Evolutionary conservation across 805 yeast species (phyloP), one percentile per base, ranked within the genome.

Genomic region (Starmerella roubikii): DNA sequence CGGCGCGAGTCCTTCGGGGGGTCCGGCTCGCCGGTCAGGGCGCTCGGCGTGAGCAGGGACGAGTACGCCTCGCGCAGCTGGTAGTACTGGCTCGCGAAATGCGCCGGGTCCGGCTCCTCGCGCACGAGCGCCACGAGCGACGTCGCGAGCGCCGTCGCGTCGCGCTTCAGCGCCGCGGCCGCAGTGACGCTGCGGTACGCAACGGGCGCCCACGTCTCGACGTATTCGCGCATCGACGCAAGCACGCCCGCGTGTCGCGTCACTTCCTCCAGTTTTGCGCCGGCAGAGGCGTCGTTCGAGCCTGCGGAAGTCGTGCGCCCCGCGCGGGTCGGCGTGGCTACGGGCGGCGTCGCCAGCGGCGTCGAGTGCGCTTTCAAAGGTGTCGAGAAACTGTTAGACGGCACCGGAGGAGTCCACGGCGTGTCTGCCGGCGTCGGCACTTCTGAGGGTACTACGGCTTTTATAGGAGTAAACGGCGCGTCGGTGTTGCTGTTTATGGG

Each of bases 21-120:
- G 41, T 40, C 35, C 41, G 31, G 46, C 30, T 22, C 41, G 39
- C n/a, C 40, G 33, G 13, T 43, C 30, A 35, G 37, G 27, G 29
- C 41, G 27, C 21, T 40, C 32, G 18, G 36, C 11, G 31, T 38
- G 5, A 46, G 39, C 11, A 47, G 38, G 2, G 49, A 36, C 3
- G 47, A 34, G 29, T 47, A 47, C 2, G 50, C 43, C 16, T 48
- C 52, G 6, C 53, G 42, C 1, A 52, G 36, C 19, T 50, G 54
- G 24, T 51, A 45, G 37, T 33, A 52, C 7, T 38, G 37, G 0
- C 30, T 6, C 2, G 42, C 28, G 22, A 52, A 52, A n/a, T 16
- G 15, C 16, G 35, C 23, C 4, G 48, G 41, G 32, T 52, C 55
- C 4, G 12, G n/a, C 12, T 19, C 31, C 10, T 30, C 12, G 4